These are phyloP conservation scores for Ophiostoma triangulosporum DNA, from an alignment of 2,329 filamentous ascomycete genomes.

Conservation along the genomic window DNA sequence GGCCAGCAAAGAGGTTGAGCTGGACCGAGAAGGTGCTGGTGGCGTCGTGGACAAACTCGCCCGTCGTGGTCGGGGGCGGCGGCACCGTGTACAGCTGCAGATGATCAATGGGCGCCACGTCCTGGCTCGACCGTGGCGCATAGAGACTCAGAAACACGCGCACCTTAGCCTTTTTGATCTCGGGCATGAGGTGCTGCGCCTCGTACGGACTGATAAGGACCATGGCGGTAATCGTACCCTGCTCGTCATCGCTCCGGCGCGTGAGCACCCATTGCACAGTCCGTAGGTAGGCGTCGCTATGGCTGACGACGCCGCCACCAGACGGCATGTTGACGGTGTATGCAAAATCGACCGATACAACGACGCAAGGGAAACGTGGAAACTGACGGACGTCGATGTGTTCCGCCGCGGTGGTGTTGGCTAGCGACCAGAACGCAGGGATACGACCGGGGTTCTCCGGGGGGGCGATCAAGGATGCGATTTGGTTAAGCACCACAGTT, in stretches of 20 bases:
- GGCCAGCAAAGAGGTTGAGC: neutral
- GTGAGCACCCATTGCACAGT: neutral
- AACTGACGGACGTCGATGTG: constrained; percentile 23
- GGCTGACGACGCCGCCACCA: neutral
- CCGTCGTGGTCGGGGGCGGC: neutral
- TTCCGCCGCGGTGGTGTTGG: constrained; percentile 25
- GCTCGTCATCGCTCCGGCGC: neutral
- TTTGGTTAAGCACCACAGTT: constrained; percentile 19
- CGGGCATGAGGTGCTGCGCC: neutral
- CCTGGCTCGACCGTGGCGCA: neutral
- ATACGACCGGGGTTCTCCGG: neutral
- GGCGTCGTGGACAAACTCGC: neutral
- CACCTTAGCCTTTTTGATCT: neutral
- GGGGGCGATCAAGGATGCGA: neutral
- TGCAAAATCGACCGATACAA: constrained; percentile 38
- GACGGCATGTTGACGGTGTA: constrained; percentile 24
- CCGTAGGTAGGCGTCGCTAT: neutral
- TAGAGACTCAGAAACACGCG: neutral
- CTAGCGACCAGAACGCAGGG: constrained; percentile 32
- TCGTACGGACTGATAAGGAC: constrained; percentile 1
- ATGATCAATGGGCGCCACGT: neutral
- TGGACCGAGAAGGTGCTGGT: neutral
- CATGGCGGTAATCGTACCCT: neutral
- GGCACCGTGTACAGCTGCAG: neutral
- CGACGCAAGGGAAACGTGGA: constrained; percentile 21